Conservation (phyloP, 2,329 filamentous ascomycete genomes). For the Curvularia verruculosa region DNA sequence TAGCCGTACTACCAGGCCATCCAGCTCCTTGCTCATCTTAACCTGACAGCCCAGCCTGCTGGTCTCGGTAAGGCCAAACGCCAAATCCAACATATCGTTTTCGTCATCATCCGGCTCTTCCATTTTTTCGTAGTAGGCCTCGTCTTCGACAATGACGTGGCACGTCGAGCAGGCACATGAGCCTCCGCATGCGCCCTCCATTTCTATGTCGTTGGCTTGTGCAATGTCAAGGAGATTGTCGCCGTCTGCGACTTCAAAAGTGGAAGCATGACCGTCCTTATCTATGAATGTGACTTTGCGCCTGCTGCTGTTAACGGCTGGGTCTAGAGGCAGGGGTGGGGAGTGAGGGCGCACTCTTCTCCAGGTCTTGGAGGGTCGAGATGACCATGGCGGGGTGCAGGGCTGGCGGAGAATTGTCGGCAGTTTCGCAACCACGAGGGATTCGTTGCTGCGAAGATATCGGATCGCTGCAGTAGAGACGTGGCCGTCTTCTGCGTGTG, state of each 20-base stretch:
- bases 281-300: conserved; percentile 91
- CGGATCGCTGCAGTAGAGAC: not conserved
- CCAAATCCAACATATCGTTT: conserved; percentile 70
- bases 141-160: conserved; percentile 81
- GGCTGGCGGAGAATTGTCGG: conserved; percentile 70
- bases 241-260: conserved; percentile 79
- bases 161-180: conserved; percentile 93
- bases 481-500: not conserved
- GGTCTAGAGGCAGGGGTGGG: not conserved
- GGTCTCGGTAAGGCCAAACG: conserved; percentile 88
- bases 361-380: conserved; percentile 83
- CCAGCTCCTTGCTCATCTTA: conserved; percentile 85
- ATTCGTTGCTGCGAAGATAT: conserved; percentile 3
- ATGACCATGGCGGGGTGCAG: conserved; percentile 72
- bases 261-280: conserved; percentile 79
- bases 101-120: conserved; percentile 57
- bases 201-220: conserved; percentile 92
- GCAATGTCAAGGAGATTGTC: conserved; percentile 96
- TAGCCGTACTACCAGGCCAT: conserved; percentile 83
- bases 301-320: conserved; percentile 54
- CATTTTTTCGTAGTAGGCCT: conserved; percentile 77
- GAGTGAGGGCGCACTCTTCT: conserved; percentile 73
- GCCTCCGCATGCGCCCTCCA: conserved; percentile 97
- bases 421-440: conserved; percentile 6
- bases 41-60: conserved; percentile 87